Evolutionary conservation across 139 green algal genomes (phyloP).

Genomic region (Limnomonas spitsbergensis): DNA sequence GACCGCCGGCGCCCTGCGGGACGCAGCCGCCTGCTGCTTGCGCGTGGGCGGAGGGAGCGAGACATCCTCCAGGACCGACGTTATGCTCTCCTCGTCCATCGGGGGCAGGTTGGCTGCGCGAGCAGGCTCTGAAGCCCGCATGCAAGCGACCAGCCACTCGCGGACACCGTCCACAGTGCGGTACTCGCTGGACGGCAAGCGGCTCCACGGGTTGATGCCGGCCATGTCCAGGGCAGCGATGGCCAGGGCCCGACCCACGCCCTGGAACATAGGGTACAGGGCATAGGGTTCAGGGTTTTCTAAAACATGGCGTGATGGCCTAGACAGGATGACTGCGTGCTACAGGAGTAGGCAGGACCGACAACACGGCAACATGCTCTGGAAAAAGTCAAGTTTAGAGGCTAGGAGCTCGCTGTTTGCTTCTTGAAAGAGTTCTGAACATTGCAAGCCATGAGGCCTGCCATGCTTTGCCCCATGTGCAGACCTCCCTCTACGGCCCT

Average conservation of each 20-base stretch:
- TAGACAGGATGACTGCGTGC: constrained; percentile 6
- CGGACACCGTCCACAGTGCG: constrained; percentile 33
- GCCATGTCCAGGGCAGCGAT: not conserved
- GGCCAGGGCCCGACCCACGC: not conserved
- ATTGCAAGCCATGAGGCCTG: no score
- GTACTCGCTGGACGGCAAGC: constrained; percentile 44
- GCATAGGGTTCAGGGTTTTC: not conserved
- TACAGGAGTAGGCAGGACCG: not conserved
- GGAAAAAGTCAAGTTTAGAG: not conserved
- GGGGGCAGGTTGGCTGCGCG: not conserved
- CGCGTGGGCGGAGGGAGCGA: not conserved
- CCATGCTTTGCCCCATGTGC: no score
- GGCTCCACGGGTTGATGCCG: constrained; percentile 50
- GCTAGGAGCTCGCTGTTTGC: no score
- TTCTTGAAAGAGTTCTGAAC: no score
- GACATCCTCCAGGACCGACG: not conserved
- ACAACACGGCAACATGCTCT: not conserved
- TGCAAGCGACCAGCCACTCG: constrained; percentile 31
- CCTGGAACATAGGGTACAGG: not conserved
- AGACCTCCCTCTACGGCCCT: not conserved
- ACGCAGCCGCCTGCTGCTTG: not conserved
- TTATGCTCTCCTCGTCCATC: constrained; percentile 3
- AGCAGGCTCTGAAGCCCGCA: not conserved
- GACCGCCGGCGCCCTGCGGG: not conserved
- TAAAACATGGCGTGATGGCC: no score